These are phyloP conservation scores for Prosopis cineraria DNA, from an alignment of 306 rosid genomes.

Conservation along the genomic window DNA sequence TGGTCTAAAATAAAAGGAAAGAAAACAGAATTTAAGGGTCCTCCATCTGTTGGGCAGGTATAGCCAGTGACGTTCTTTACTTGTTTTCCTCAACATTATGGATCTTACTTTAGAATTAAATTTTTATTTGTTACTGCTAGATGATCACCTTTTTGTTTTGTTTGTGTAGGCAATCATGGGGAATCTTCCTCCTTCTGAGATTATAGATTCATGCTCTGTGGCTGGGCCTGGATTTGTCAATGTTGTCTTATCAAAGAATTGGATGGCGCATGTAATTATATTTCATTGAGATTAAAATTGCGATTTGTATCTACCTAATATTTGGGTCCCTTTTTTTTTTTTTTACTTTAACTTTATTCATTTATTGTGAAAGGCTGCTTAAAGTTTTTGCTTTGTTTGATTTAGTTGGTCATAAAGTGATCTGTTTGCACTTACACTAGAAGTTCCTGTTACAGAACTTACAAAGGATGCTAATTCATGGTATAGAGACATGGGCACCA, in stretches of 20 bases:
- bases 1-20: slow-evolving; percentile 81
- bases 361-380: background rate
- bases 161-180: slow-evolving; percentile 68
- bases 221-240: slow-evolving; percentile 69
- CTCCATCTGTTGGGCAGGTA: slow-evolving; percentile 91
- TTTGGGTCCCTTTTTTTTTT: background rate
- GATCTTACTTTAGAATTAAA: no score
- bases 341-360: background rate
- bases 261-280: slow-evolving; percentile 78
- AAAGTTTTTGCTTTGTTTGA: slow-evolving; percentile 16
- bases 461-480: slow-evolving; percentile 73
- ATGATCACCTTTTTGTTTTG: slow-evolving; percentile 7
- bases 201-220: slow-evolving; percentile 58
- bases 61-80: background rate
- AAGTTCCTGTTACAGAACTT: slow-evolving; percentile 58
- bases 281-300: slow-evolving; percentile 19
- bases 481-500: slow-evolving; percentile 89
- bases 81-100: background rate
- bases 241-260: slow-evolving; percentile 59
- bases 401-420: background rate
- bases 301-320: background rate
- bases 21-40: slow-evolving; percentile 57
- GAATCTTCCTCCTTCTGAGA: slow-evolving; percentile 79
- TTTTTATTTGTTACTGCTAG: slow-evolving; percentile 1
- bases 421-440: background rate